Percentiles rank a stretch among this genome's conserved stretches.
Conservation (phyloP, 2,329 filamentous ascomycete genomes). For the Periconia sp. region DNA sequence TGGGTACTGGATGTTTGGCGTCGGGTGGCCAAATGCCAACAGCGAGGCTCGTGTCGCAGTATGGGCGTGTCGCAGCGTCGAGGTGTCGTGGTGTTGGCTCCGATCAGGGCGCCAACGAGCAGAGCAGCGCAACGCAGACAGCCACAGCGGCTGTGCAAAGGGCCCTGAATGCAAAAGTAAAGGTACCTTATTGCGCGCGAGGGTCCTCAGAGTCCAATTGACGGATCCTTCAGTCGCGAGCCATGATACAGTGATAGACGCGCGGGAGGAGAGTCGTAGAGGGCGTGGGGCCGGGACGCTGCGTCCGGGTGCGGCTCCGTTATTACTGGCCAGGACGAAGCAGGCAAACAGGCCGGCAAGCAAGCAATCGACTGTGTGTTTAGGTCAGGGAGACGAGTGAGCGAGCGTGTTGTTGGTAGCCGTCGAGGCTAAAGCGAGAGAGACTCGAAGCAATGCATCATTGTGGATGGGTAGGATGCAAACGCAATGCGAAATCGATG, state of each 20-base stretch:
- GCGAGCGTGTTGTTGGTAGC: background rate
- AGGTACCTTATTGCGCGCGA: conserved; percentile 3
- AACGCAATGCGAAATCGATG: no score
- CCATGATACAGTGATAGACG: conserved; percentile 6
- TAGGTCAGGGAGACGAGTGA: background rate
- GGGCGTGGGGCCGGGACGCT: background rate
- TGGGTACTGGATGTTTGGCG: background rate
- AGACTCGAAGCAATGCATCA: background rate
- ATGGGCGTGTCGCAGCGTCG: background rate
- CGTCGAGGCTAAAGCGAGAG: background rate
- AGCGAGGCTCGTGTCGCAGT: no score
- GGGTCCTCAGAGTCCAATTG: conserved; percentile 4
- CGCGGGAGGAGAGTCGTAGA: background rate
- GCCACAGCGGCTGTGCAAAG: conserved; percentile 12
- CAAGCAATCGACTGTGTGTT: no score
- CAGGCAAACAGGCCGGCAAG: background rate
- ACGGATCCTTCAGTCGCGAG: conserved; percentile 4
- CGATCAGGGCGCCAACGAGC: conserved; percentile 1
- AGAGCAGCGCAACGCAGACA: background rate
- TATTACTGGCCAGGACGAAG: no score
- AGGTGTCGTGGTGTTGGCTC: conserved; percentile 6
- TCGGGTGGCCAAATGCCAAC: background rate
- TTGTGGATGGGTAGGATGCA: no score
- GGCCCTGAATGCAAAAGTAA: conserved; percentile 2
- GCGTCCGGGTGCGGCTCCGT: background rate